phyloP scores from a whole-genome alignment of 1,284 basidiomycete species.

The Melanopsichium pennsylvanicum region DNA sequence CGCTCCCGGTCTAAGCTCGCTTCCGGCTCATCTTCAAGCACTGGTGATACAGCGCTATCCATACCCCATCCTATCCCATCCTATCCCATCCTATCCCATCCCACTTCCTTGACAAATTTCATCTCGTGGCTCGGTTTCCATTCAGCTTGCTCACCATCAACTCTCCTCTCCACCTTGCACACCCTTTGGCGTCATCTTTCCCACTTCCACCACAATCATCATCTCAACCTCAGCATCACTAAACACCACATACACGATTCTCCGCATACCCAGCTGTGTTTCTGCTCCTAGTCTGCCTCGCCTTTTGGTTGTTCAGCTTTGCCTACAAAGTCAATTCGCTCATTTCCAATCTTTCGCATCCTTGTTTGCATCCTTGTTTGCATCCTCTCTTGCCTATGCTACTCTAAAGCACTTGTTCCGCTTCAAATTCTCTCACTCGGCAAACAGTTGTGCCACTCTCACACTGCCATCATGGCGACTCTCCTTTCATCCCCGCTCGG shows the following conservation, averaged over 20 bases:
- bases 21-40: too few relatives aligned
- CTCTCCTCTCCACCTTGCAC: background rate
- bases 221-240: too few relatives aligned
- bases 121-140: too few relatives aligned
- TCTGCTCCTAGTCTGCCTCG: too few relatives aligned
- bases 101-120: too few relatives aligned
- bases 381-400: conserved; percentile 6
- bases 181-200: background rate
- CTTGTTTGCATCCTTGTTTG: background rate
- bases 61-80: conserved; percentile 1
- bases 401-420: background rate
- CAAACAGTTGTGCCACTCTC: background rate
- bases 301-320: too few relatives aligned
- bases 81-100: background rate
- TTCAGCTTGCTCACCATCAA: conserved; percentile 10
- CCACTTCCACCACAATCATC: too few relatives aligned
- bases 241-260: too few relatives aligned
- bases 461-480: conserved; percentile 21
- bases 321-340: too few relatives aligned
- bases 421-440: background rate
- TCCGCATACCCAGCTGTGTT: too few relatives aligned
- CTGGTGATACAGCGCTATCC: too few relatives aligned
- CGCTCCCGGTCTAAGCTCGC: too few relatives aligned
- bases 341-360: background rate
- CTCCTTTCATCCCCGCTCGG: conserved; percentile 43